Base-by-base conservation (phyloP, 2,329 filamentous ascomycete genomes). In the Leptographium radiaticola region DNA sequence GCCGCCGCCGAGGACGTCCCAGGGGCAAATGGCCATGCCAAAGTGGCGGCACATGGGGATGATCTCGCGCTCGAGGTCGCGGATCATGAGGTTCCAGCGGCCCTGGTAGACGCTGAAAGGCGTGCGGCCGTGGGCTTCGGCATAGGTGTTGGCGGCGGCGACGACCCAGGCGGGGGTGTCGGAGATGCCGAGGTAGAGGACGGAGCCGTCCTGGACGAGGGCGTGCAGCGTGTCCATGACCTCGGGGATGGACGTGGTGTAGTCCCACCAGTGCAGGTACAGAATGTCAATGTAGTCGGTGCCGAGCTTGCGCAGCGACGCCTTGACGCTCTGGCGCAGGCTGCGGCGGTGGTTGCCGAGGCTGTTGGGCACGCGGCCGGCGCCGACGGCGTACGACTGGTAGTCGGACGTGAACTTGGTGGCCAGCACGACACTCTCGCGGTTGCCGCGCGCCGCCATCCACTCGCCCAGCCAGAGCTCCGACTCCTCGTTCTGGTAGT, bases 391-490 rank as follows among this genome's bases (percentile, higher is more conserved):
- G 48, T 69, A 57, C 15, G 59, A 59, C 34, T 64, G 67, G 62
- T 74, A 80, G 54, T 73, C 68, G 5, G 69, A 73, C 0, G 75
- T 75, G 63, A 65, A 80, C 64, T 82, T 81, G 56, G 76, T 80
- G 0, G 77, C 75, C 15, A 80, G 58, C 33, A 81, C 72, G 51
- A 80, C 64, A 48, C 71, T 65, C 60, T 81, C 76, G 1, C 81
- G 72, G 59, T 75, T 76, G 11, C 67, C 61, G n/a, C 72, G 71
- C 2, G 60, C 51, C 0, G 62, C 52, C 68, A 80, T 74, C 76
- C 77, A 83, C 58, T 81, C 76, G 18, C 79, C 79, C 18, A 83
- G 61, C 72, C 73, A 79, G 13, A 55, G 60, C 58, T 83, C 79
- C 0, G 77, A 81, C 60, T 83, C 66, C 52, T 76, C 78, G 55